Evolutionary conservation across 2,329 filamentous ascomycete species (phyloP), one percentile per base, ranked within the genome.

Genomic region (Penicillium sp.): DNA sequence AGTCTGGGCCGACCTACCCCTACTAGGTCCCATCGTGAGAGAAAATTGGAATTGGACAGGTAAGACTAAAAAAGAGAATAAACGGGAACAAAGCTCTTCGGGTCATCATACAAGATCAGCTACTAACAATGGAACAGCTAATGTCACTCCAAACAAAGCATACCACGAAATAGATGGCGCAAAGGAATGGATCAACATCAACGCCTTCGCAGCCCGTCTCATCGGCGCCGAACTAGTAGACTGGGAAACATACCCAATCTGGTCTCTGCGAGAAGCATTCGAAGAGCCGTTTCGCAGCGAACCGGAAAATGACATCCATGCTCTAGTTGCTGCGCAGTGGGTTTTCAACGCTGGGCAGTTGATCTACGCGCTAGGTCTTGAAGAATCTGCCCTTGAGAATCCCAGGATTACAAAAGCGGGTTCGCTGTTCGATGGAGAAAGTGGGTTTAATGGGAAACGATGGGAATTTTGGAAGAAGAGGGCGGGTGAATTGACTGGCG

Each of bases 191-290:
- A 43, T 43, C 39, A 43, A 43, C n/a, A 18, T 26, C 14, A 43
- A 43, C n/a, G 5, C 39, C 1, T 43, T 43, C 39, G 23, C n/a
- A 28, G 39, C 39, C 23, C 23, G 21, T 10, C 13, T 43, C 10
- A 11, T 28, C 8, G 39, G 39, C 6, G 24, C 23, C 2, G 23
- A 28, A 16, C 21, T 43, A 4, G 39, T 43, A 5, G 19, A 43
- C 14, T 43, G 39, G 39, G 39, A 43, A 43, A 28, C 23, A 18
- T 43, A n/a, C 23, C 39, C 39, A 43, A 43, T 43, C n/a, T 43
- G 39, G 39, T 23, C 39, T 10, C 23, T 43, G 9, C 39, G 39
- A 2, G 23, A 43, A 9, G 23, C 39, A 18, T 28, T 43, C 24
- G 39, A 43, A 43, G 39, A 43, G n/a, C 23, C 21, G 6, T 43